These are phyloP conservation scores for Moesziomyces sp. DNA, from an alignment of 1,284 basidiomycete species.

Conservation along the genomic window DNA sequence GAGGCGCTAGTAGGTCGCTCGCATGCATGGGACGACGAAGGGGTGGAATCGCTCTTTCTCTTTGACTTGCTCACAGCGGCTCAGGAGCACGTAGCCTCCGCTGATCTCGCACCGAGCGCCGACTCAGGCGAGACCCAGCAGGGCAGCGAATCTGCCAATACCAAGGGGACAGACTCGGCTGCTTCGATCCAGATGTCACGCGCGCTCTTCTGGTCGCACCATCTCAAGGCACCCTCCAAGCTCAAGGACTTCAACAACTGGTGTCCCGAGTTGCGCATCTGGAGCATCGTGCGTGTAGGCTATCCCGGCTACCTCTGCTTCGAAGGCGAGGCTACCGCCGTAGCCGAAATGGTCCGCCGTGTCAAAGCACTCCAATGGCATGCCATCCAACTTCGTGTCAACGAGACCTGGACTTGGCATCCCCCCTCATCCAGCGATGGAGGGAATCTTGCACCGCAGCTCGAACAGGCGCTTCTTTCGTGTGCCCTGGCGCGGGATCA, in stretches of 20 bases:
- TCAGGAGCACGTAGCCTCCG: constrained; percentile 14
- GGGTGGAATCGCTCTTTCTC: constrained; percentile 33
- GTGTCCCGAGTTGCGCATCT: constrained; percentile 48
- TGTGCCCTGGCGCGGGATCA: constrained; percentile 23
- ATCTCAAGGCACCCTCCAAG: constrained; percentile 54
- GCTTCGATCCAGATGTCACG: constrained; percentile 15
- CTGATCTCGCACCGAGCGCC: not conserved
- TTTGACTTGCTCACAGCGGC: constrained; percentile 41
- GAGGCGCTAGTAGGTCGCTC: constrained; percentile 7
- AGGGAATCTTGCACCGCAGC: not conserved
- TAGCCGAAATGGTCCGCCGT: constrained; percentile 49
- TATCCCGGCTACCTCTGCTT: constrained; percentile 56
- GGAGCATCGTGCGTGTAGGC: constrained; percentile 50
- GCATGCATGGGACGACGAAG: constrained; percentile 23
- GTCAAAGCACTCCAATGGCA: constrained; percentile 57
- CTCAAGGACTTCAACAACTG: constrained; percentile 50
- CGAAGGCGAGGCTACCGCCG: constrained; percentile 40
- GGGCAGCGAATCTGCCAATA: not conserved
- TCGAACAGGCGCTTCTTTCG: constrained; percentile 27
- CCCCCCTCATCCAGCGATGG: not conserved
- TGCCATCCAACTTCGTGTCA: constrained; percentile 37
- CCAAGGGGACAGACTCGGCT: not conserved
- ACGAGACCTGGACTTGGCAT: constrained; percentile 21
- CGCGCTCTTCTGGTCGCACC: constrained; percentile 48
- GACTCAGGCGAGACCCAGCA: not conserved